Evolutionary conservation across 2,329 filamentous ascomycete genomes (phyloP).

Genomic region (Diplodia seriata): DNA sequence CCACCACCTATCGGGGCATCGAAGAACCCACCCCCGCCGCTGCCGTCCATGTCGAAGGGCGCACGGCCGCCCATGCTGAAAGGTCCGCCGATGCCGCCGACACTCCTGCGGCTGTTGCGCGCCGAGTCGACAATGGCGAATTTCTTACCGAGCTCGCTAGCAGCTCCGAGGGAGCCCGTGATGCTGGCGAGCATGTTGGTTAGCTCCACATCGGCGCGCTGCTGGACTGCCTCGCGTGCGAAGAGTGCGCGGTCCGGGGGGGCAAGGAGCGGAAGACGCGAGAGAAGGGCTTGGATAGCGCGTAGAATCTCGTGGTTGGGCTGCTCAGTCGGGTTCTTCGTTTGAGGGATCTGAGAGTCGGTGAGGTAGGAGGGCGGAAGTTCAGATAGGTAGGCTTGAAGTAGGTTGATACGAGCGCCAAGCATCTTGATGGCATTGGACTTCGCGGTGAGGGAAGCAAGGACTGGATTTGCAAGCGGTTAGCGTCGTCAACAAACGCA

Average conservation of each 20-base stretch:
- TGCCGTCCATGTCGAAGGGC: slow-evolving; percentile 17
- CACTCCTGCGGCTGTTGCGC: slow-evolving; percentile 36
- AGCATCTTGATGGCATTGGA: slow-evolving; percentile 95
- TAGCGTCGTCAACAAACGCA: background rate
- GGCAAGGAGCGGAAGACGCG: slow-evolving; percentile 80
- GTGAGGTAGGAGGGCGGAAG: slow-evolving; percentile 71
- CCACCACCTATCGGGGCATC: slow-evolving; percentile 14
- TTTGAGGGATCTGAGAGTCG: slow-evolving; percentile 49
- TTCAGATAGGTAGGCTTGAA: slow-evolving; percentile 73
- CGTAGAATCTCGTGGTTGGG: slow-evolving; percentile 76
- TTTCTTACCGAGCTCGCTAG: slow-evolving; percentile 78
- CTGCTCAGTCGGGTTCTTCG: slow-evolving; percentile 41
- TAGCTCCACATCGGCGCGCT: slow-evolving; percentile 84
- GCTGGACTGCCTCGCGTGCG: slow-evolving; percentile 72
- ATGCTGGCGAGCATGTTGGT: slow-evolving; percentile 77
- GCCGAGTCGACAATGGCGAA: slow-evolving; percentile 58
- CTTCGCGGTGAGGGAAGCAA: slow-evolving; percentile 79
- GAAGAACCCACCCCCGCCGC: slow-evolving; percentile 9
- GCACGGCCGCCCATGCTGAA: slow-evolving; percentile 9
- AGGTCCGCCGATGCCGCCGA: background rate
- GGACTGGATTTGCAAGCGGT: slow-evolving; percentile 50
- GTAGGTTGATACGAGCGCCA: slow-evolving; percentile 64
- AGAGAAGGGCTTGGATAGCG: slow-evolving; percentile 84
- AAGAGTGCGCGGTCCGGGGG: slow-evolving; percentile 72
- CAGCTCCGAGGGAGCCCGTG: slow-evolving; percentile 73